phyloP scores from a whole-genome alignment of 345 rosid species.

The Citrus australasica region DNA sequence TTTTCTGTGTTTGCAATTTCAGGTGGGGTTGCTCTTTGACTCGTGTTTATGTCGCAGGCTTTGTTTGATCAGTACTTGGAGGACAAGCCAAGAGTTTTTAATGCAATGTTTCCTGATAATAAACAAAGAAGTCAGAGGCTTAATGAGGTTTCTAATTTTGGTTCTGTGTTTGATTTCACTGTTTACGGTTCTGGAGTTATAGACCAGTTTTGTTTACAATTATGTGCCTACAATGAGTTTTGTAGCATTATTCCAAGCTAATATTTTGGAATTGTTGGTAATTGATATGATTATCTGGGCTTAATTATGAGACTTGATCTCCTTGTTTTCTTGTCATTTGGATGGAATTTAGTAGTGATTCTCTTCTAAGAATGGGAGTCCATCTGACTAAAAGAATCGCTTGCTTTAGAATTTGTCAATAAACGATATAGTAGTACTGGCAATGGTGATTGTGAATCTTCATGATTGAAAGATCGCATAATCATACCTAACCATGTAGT shows the following conservation, averaged over 20 bases:
- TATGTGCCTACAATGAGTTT: background rate
- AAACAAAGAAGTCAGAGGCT: slow-evolving; percentile 56
- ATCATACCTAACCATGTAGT: background rate
- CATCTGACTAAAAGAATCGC: background rate
- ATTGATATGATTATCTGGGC: background rate
- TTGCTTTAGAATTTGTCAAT: background rate
- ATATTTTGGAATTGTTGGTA: background rate
- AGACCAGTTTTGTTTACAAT: background rate
- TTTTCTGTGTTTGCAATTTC: background rate
- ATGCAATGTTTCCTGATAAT: slow-evolving; percentile 83
- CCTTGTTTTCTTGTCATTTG: background rate
- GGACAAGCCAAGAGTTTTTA: slow-evolving; percentile 69
- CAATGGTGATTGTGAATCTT: background rate
- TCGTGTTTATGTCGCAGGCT: slow-evolving; percentile 40
- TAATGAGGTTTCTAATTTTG: slow-evolving; percentile 45
- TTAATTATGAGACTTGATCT: background rate
- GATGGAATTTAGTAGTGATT: background rate
- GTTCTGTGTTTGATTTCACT: background rate
- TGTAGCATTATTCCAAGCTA: background rate
- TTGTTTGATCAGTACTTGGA: slow-evolving; percentile 82
- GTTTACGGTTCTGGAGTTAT: background rate
- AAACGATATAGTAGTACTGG: background rate
- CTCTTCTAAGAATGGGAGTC: background rate
- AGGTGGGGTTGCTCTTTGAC: background rate
- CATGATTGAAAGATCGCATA: background rate